phyloP scores from a whole-genome alignment of 805 yeast species.

The Lipomyces sp. region DNA sequence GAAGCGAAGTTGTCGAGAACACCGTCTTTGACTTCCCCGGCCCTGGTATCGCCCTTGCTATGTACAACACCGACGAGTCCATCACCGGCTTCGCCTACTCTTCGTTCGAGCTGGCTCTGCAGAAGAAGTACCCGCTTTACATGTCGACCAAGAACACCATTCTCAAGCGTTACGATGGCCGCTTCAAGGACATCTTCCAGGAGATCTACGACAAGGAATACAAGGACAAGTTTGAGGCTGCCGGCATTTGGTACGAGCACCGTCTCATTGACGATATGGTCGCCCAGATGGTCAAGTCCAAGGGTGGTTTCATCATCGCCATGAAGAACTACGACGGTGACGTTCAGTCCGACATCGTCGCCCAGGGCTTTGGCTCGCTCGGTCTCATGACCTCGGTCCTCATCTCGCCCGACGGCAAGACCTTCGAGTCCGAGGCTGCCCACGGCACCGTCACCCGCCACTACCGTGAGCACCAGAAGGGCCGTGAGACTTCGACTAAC shows the following conservation, averaged over 20 bases:
- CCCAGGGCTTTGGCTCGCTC: slow-evolving; percentile 95
- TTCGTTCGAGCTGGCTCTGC: slow-evolving; percentile 82
- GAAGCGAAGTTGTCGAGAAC: slow-evolving; percentile 51
- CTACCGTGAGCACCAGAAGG: slow-evolving; percentile 92
- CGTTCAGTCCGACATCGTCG: slow-evolving; percentile 93
- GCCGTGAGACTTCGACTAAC: slow-evolving; percentile 95
- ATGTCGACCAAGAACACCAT: slow-evolving; percentile 93
- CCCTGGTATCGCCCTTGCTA: slow-evolving; percentile 81
- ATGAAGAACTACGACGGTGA: slow-evolving; percentile 98
- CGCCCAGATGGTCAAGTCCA: slow-evolving; percentile 95
- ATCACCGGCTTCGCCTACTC: slow-evolving; percentile 89
- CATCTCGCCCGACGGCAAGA: slow-evolving; percentile 93
- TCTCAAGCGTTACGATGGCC: slow-evolving; percentile 88
- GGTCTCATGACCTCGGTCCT: slow-evolving; percentile 98
- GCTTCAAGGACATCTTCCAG: slow-evolving; percentile 92
- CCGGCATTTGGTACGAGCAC: slow-evolving; percentile 95
- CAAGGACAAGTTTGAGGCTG: slow-evolving; percentile 65
- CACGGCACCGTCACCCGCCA: slow-evolving; percentile 99
- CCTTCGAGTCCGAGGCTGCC: slow-evolving; percentile 97
- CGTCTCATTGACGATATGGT: slow-evolving; percentile 97
- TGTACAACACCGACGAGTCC: slow-evolving; percentile 95
- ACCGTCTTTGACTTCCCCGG: slow-evolving; percentile 67
- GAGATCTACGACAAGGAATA: slow-evolving; percentile 67
- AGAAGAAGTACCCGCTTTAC: slow-evolving; percentile 73
- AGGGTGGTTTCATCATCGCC: slow-evolving; percentile 93